Evolutionary conservation across 1,284 basidiomycete species (phyloP), one percentile per base, ranked within the genome.

Genomic region (Moesziomyces aphidis): DNA sequence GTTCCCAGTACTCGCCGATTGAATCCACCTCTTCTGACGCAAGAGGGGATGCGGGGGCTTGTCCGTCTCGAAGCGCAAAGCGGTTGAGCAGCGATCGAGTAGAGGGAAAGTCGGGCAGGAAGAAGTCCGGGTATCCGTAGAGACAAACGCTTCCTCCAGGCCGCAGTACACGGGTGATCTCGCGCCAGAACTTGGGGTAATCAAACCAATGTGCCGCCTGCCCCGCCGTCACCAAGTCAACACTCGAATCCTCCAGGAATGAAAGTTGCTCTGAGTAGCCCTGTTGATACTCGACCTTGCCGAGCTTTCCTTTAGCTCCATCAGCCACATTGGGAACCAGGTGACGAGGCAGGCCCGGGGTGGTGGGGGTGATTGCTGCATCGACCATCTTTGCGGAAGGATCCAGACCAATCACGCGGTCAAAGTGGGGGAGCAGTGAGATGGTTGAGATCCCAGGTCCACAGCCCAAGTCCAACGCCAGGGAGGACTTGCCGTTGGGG

Each of bases 171-270:
- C 91, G 87, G 2, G 87, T 87, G 2, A 90, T 85, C 81, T 93
- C 90, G 0, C 87, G 88, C 91, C 93, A 95, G 7, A 91, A 87
- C 65, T 87, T 88, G 4, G 84, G 80, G 88, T 91, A 92, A 78
- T 94, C 87, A 81, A 95, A 95, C 93, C 93, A 95, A 82, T 96
- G 93, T 0, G 90, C 90, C 0, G 93, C 90, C 85, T 94, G 93
- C 1, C 91, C 92, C 91, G 65, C 88, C 6, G 91, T 88, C 42
- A 93, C 86, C 61, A 95, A 83, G 83, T 95, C 94, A 4, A 93
- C 90, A 50, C 88, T 90, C 1, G 84, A 86, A 45, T 89, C 87
- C 26, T 86, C 83, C 4, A 91, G 64, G 52, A 89, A 88, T 0
- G 83, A 60, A 10, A 93, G 86, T 11, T 88, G 85, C 76, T 93